phyloP scores from a whole-genome alignment of 164 flowering plant genomes.

The Litsea cubeba region DNA sequence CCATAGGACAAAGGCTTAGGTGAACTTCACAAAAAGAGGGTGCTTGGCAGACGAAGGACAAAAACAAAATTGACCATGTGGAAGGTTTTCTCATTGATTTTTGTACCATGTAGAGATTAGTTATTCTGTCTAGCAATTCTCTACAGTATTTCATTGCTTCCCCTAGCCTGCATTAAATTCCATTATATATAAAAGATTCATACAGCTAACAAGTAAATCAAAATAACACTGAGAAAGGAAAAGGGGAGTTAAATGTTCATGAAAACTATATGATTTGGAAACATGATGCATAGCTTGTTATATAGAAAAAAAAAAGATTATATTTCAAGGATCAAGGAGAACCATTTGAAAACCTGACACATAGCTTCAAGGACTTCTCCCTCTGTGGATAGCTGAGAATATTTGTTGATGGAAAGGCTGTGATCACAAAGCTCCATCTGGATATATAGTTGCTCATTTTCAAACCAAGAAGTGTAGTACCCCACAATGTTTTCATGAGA shows the following conservation, averaged over 20 bases:
- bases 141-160: too few species aligned
- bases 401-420: slow-evolving; percentile 49
- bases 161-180: too few species aligned
- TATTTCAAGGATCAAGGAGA: neutral
- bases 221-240: neutral
- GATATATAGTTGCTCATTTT: slow-evolving; percentile 85
- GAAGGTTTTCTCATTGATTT: too few species aligned
- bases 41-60: too few species aligned
- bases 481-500: slow-evolving; percentile 77
- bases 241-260: neutral
- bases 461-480: slow-evolving; percentile 91
- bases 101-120: too few species aligned
- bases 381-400: slow-evolving; percentile 39
- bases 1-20: too few species aligned
- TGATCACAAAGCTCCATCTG: slow-evolving; percentile 93
- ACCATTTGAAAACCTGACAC: slow-evolving; percentile 48
- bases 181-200: too few species aligned
- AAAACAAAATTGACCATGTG: too few species aligned
- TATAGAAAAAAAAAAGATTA: neutral
- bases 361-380: slow-evolving; percentile 51
- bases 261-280: neutral
- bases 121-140: too few species aligned
- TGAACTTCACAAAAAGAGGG: too few species aligned
- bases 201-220: neutral
- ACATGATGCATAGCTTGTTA: neutral